Evolutionary conservation across 805 yeast species (phyloP).

Genomic region (Millerozyma miso): DNA sequence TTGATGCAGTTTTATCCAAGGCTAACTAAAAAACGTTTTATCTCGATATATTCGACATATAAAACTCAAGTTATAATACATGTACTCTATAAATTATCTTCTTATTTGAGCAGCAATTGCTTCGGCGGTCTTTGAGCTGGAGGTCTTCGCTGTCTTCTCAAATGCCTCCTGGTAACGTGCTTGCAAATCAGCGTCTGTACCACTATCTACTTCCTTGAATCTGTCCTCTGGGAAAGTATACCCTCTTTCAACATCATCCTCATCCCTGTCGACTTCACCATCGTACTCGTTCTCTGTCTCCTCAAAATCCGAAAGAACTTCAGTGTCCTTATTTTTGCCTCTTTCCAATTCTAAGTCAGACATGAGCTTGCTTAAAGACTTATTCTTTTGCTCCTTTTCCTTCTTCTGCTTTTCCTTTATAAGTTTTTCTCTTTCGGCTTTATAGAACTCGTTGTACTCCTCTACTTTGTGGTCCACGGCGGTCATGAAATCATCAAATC

Average conservation of each 20-base stretch:
- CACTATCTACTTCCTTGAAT: constrained; percentile 51
- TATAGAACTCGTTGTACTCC: constrained; percentile 81
- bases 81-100: constrained; percentile 14
- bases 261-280: constrained; percentile 47
- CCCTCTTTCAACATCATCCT: constrained; percentile 50
- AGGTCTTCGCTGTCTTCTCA: constrained; percentile 55
- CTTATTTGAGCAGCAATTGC: constrained; percentile 65
- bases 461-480: constrained; percentile 83
- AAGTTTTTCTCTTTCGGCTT: constrained; percentile 80
- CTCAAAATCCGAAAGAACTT: constrained; percentile 49
- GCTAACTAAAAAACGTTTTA: background rate
- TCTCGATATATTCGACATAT: background rate
- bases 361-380: constrained; percentile 69
- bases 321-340: constrained; percentile 31
- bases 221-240: constrained; percentile 71
- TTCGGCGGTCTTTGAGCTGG: constrained; percentile 66
- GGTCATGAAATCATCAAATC: constrained; percentile 85
- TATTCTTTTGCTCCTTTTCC: constrained; percentile 67
- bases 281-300: constrained; percentile 44
- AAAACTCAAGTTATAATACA: background rate
- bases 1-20: constrained; percentile 19
- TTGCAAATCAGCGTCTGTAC: constrained; percentile 51
- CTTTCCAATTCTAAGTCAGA: constrained; percentile 73
- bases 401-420: constrained; percentile 70
- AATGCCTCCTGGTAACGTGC: constrained; percentile 71